phyloP scores from a whole-genome alignment of 768 basidiomycete species.

The Goffeauzyma gilvescens region DNA sequence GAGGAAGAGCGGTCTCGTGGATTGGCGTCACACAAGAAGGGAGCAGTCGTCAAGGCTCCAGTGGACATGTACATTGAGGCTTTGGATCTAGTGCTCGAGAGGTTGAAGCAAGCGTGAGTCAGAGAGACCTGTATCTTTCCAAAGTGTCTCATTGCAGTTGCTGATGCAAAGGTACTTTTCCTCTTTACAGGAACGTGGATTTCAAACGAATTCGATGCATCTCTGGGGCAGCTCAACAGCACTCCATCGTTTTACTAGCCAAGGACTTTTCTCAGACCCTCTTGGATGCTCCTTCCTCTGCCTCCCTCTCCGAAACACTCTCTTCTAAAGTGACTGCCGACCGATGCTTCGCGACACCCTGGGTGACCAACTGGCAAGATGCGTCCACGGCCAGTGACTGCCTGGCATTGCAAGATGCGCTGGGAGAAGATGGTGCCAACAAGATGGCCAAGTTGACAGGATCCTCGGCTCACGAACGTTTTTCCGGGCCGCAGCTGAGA shows the following conservation, averaged over 20 bases:
- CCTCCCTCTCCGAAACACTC: not conserved
- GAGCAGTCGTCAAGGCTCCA: slow-evolving; percentile 60
- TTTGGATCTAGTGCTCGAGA: slow-evolving; percentile 52
- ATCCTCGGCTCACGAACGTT: slow-evolving; percentile 67
- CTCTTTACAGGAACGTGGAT: slow-evolving; percentile 36
- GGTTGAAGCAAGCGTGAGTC: slow-evolving; percentile 18
- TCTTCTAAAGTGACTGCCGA: slow-evolving; percentile 63
- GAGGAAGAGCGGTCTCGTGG: no score
- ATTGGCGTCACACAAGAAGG: slow-evolving; percentile 39
- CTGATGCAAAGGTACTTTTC: not conserved
- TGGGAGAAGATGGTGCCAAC: not conserved
- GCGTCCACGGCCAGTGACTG: slow-evolving; percentile 33
- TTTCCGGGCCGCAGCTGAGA: slow-evolving; percentile 69
- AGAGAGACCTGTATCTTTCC: no score
- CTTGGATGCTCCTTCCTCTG: not conserved
- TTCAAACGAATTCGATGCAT: slow-evolving; percentile 44
- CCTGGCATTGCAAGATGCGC: no score
- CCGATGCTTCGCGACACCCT: slow-evolving; percentile 49
- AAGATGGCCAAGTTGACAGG: slow-evolving; percentile 33
- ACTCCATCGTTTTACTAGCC: slow-evolving; percentile 14
- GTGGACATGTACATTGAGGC: slow-evolving; percentile 73
- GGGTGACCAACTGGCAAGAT: slow-evolving; percentile 42
- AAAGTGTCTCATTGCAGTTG: not conserved
- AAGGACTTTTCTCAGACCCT: not conserved
- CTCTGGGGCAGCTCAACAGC: slow-evolving; percentile 61